Conservation (phyloP, 768 basidiomycete genomes). For the Bullera alba region DNA sequence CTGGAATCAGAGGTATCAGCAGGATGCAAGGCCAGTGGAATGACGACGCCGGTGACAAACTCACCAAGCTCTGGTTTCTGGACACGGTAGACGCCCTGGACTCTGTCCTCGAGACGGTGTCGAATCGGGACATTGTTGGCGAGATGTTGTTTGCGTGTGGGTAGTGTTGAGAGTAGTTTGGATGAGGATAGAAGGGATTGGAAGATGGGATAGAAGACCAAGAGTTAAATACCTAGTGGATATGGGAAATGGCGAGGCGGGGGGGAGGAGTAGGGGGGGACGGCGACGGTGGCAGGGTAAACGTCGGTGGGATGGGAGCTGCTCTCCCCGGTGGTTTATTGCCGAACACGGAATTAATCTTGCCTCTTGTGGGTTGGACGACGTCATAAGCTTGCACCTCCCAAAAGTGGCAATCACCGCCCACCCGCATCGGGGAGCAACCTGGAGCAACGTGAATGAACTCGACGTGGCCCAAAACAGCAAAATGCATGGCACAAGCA, state of each 20-base stretch:
- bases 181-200: neutral
- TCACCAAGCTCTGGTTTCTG: constrained; percentile 64
- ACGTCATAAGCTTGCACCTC: no score
- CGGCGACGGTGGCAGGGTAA: neutral
- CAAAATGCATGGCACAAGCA: no score
- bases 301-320: neutral
- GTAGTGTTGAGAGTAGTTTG: neutral
- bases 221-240: neutral
- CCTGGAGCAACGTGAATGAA: no score
- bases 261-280: neutral
- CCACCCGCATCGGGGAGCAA: no score
- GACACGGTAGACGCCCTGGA: constrained; percentile 66
- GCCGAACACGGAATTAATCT: no score
- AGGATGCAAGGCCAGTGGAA: neutral
- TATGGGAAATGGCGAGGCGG: neutral
- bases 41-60: constrained; percentile 8
- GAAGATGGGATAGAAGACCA: constrained; percentile 2
- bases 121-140: constrained; percentile 44
- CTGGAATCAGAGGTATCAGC: constrained; percentile 8
- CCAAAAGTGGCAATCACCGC: no score
- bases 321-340: no score
- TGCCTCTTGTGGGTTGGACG: no score
- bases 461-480: no score
- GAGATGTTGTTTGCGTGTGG: no score
- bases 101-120: constrained; percentile 58